These are phyloP conservation scores for Verbena officinalis DNA, from an alignment of 257 asterid species.

Conservation along the genomic window DNA sequence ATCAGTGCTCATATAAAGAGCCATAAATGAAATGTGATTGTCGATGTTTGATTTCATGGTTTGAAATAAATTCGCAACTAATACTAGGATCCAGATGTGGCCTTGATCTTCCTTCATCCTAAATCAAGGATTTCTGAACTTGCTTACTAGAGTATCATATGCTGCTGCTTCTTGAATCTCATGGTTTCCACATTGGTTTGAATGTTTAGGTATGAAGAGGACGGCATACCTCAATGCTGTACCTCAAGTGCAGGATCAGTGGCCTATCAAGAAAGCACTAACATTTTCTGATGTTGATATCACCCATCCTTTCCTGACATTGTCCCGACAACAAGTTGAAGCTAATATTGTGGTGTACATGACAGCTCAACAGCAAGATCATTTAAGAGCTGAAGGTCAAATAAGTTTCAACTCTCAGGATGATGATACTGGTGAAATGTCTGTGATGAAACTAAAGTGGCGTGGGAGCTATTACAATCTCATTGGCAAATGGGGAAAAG, in stretches of 20 bases:
- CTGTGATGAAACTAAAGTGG: conserved; percentile 76
- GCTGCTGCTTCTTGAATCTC: neutral
- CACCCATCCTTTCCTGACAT: conserved; percentile 80
- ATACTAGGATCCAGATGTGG: neutral
- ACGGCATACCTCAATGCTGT: conserved; percentile 47
- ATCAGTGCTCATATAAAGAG: neutral
- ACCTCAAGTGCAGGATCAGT: conserved; percentile 56
- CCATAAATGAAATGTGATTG: neutral
- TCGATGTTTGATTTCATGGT: conserved; percentile 14
- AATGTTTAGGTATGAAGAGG: conserved; percentile 61
- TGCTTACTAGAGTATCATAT: conserved; percentile 5
- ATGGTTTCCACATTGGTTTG: conserved; percentile 10
- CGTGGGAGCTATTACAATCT: conserved; percentile 83
- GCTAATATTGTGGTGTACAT: conserved; percentile 59
- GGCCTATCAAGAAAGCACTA: conserved; percentile 80
- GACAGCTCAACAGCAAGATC: conserved; percentile 69
- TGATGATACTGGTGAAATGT: conserved; percentile 73
- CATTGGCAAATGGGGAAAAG: conserved; percentile 84
- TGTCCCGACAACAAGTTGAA: conserved; percentile 85
- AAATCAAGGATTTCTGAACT: neutral
- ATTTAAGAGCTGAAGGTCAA: conserved; percentile 60
- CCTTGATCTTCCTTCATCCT: conserved; percentile 3
- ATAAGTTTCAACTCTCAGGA: conserved; percentile 70
- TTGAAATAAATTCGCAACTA: neutral
- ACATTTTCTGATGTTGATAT: conserved; percentile 80